Evolutionary conservation across 2,329 filamentous ascomycete genomes (phyloP).

Genomic region (Dactylellina cionopaga): DNA sequence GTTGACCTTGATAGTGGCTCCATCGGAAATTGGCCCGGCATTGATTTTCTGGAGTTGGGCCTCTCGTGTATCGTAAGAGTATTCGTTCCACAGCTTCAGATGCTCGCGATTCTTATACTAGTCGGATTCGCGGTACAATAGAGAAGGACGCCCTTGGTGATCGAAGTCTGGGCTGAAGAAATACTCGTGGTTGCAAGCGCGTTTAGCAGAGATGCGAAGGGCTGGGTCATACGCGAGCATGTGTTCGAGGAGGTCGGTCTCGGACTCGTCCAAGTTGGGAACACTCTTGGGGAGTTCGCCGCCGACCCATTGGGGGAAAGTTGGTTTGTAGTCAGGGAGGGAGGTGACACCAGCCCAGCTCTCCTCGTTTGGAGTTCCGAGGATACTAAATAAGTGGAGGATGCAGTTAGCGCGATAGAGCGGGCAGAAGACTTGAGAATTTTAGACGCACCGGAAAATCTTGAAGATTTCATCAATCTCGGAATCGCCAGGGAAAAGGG

Average conservation of each 20-base stretch:
- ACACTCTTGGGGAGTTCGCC: constrained; percentile 74
- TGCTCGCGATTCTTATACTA: constrained; percentile 44
- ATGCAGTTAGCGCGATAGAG: constrained; percentile 23
- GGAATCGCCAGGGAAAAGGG: constrained; percentile 89
- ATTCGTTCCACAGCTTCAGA: constrained; percentile 20
- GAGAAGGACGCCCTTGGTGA: constrained; percentile 30
- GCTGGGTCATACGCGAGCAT: constrained; percentile 90
- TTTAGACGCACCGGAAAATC: constrained; percentile 77
- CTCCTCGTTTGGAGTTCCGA: constrained; percentile 84
- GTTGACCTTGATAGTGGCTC: neutral
- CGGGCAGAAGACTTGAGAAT: neutral
- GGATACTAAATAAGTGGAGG: constrained; percentile 65
- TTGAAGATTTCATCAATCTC: constrained; percentile 96
- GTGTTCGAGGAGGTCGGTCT: constrained; percentile 73
- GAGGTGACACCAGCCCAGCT: constrained; percentile 92
- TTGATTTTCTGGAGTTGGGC: constrained; percentile 19
- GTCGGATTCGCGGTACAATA: constrained; percentile 49
- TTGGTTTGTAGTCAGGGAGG: constrained; percentile 91
- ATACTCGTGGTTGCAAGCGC: constrained; percentile 84
- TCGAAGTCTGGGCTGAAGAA: constrained; percentile 67
- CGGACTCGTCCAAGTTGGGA: constrained; percentile 75
- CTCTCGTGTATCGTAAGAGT: constrained; percentile 15
- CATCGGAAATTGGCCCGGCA: constrained; percentile 1
- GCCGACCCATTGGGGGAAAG: constrained; percentile 89
- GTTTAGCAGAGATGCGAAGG: constrained; percentile 86